These are phyloP conservation scores for Sugiyamaella lignohabitans DNA, from an alignment of 805 yeast species.

Conservation along the genomic window DNA sequence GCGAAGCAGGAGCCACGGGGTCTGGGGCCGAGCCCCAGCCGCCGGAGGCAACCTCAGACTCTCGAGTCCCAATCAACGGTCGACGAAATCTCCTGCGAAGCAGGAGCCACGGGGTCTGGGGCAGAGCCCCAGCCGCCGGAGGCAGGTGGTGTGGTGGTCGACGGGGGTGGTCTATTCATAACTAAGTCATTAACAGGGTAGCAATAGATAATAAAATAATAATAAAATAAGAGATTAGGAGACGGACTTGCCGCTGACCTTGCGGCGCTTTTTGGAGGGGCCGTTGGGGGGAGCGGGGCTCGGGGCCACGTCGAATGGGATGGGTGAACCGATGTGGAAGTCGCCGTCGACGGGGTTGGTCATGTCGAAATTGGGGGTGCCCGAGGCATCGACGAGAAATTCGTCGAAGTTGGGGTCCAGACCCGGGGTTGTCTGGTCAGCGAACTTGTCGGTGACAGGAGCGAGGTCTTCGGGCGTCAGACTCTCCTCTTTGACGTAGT, in stretches of 20 bases:
- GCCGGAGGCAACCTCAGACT: no score
- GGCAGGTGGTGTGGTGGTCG: background rate
- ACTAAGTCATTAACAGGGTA: background rate
- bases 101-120: no score
- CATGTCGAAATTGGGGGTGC: slow-evolving; percentile 5
- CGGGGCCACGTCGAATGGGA: background rate
- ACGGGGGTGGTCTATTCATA: background rate
- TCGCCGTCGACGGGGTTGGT: background rate
- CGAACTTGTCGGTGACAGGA: background rate
- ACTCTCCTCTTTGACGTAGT: slow-evolving; percentile 3
- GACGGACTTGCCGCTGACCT: background rate
- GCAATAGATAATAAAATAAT: no score
- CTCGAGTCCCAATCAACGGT: no score
- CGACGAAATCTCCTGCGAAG: no score
- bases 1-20: no score
- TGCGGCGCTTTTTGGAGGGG: background rate
- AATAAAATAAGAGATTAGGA: background rate
- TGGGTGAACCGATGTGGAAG: background rate
- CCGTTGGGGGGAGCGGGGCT: background rate
- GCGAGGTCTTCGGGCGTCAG: background rate
- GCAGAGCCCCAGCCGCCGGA: background rate
- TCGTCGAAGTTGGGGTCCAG: slow-evolving; percentile 24
- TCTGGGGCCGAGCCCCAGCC: no score
- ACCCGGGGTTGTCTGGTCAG: background rate
- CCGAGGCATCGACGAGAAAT: slow-evolving; percentile 20